Evolutionary conservation across 805 yeast genomes (phyloP).

Genomic region (Blastobotrys peoriensis): DNA sequence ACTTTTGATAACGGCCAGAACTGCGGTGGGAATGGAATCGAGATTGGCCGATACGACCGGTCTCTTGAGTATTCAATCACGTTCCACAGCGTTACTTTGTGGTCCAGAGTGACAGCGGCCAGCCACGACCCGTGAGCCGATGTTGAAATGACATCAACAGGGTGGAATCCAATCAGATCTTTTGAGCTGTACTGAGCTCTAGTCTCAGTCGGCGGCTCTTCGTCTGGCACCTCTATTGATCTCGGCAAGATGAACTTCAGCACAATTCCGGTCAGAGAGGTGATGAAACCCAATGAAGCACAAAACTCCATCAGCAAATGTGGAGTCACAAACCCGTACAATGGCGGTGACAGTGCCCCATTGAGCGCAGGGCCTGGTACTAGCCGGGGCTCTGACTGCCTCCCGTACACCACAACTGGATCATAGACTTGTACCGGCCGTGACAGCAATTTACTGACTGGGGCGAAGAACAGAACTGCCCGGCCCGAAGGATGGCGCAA

Average conservation of each 20-base stretch:
- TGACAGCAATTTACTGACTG: not conserved
- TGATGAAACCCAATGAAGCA: conserved; percentile 44
- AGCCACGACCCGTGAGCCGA: conserved; percentile 32
- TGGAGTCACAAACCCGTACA: conserved; percentile 4
- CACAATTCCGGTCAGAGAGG: conserved; percentile 43
- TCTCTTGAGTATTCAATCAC: conserved; percentile 12
- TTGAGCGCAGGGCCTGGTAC: not conserved
- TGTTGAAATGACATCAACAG: conserved; percentile 56
- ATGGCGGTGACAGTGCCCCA: not conserved
- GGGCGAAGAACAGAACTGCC: conserved; percentile 1
- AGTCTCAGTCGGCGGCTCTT: not conserved
- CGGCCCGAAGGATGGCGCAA: conserved; percentile 2
- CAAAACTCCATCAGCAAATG: conserved; percentile 44
- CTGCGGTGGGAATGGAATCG: conserved; percentile 21
- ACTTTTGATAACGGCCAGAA: conserved; percentile 25
- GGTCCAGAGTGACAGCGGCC: conserved; percentile 69
- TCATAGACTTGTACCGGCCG: conserved; percentile 1
- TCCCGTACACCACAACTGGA: conserved; percentile 3
- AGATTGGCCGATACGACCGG: conserved; percentile 10
- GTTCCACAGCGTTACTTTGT: conserved; percentile 63
- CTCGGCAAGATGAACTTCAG: conserved; percentile 36
- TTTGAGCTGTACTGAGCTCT: conserved; percentile 28
- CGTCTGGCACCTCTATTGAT: not conserved
- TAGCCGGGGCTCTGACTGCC: not conserved
- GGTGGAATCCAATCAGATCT: conserved; percentile 47